A percentile compares a stretch with the other conserved stretches of the same genome.
phyloP scores from a whole-genome alignment of 768 basidiomycete genomes.

The Leccinum arenicola region DNA sequence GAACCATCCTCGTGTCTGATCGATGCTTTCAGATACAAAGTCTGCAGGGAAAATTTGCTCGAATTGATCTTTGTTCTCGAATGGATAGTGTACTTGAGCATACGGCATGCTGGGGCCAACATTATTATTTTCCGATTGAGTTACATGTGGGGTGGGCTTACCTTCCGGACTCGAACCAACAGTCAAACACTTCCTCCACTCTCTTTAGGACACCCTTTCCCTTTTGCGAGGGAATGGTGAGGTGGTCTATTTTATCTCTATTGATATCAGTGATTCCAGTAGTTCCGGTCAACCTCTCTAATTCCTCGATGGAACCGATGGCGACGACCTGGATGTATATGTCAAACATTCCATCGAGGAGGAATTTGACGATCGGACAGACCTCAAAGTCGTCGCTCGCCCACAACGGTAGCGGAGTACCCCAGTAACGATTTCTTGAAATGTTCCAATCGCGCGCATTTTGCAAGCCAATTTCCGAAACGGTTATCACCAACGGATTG shows the following conservation, averaged over 20 bases:
- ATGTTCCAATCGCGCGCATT: conserved; percentile 99
- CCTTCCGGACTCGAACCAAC: conserved; percentile 99
- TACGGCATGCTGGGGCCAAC: conserved; percentile 83
- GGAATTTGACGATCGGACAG: background rate
- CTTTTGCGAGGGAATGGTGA: conserved; percentile 89
- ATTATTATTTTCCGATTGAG: background rate
- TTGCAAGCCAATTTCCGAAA: conserved; percentile 96
- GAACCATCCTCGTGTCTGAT: conserved; percentile 99
- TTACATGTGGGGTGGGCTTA: conserved; percentile 32
- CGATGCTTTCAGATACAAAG: conserved; percentile 97
- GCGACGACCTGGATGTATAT: conserved; percentile 61
- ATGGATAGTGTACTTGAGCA: conserved; percentile 96
- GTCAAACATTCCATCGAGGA: background rate
- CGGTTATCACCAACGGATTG: conserved; percentile 85
- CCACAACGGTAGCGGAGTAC: conserved; percentile 97
- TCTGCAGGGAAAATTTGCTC: conserved; percentile 88
- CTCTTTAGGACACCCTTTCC: conserved; percentile 86
- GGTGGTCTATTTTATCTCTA: conserved; percentile 91
- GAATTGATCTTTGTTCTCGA: conserved; percentile 91
- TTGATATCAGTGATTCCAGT: conserved; percentile 87
- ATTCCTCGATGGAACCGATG: conserved; percentile 82
- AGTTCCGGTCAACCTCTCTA: conserved; percentile 82
- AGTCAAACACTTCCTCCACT: conserved; percentile 98
- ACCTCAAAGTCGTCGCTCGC: conserved; percentile 85
- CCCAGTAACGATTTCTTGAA: conserved; percentile 99